Percentiles rank a stretch among this genome's conserved stretches.
Conservation (phyloP, 2,329 filamentous ascomycete genomes). For the Coniochaeta prunicola region DNA sequence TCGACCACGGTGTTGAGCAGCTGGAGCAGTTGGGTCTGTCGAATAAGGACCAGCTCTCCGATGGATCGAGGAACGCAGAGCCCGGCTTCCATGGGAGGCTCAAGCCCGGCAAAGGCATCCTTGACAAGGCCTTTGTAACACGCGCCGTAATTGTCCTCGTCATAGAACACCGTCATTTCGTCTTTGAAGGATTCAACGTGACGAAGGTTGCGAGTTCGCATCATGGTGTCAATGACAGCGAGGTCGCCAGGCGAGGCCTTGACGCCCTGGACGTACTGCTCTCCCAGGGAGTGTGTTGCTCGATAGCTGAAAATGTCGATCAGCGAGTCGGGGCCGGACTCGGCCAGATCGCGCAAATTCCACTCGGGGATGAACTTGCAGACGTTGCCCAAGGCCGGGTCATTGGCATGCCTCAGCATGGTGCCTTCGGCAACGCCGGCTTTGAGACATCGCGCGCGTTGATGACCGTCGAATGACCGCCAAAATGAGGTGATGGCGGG, state of each 20-base stretch:
- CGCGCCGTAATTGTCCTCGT: conserved; percentile 28
- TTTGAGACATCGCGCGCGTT: conserved; percentile 22
- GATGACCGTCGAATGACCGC: conserved; percentile 25
- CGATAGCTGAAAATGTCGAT: conserved; percentile 10
- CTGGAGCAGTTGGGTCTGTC: conserved; percentile 20
- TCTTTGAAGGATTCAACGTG: conserved; percentile 18
- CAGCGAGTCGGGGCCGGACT: conserved; percentile 22
- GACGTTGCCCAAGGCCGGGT: conserved; percentile 27
- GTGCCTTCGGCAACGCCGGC: conserved; percentile 22
- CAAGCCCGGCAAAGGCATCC: conserved; percentile 8
- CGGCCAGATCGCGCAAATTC: conserved; percentile 33
- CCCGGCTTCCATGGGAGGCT: conserved; percentile 10
- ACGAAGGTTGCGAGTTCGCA: conserved; percentile 22
- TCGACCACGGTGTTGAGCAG: conserved; percentile 31
- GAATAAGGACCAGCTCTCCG: conserved; percentile 28
- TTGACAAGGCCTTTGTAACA: conserved; percentile 18
- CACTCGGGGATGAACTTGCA: conserved; percentile 30
- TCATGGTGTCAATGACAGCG: conserved; percentile 24
- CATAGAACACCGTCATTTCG: conserved; percentile 29
- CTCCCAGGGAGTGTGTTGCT: conserved; percentile 7
- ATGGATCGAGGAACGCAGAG: conserved; percentile 18
- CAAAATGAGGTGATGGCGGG: conserved; percentile 29
- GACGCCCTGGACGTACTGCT: conserved; percentile 9
- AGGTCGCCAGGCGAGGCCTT: conserved; percentile 7
- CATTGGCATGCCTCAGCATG: conserved; percentile 26